Conservation (phyloP, 1,284 basidiomycete genomes). For the Rhodotorula glutinis region DNA sequence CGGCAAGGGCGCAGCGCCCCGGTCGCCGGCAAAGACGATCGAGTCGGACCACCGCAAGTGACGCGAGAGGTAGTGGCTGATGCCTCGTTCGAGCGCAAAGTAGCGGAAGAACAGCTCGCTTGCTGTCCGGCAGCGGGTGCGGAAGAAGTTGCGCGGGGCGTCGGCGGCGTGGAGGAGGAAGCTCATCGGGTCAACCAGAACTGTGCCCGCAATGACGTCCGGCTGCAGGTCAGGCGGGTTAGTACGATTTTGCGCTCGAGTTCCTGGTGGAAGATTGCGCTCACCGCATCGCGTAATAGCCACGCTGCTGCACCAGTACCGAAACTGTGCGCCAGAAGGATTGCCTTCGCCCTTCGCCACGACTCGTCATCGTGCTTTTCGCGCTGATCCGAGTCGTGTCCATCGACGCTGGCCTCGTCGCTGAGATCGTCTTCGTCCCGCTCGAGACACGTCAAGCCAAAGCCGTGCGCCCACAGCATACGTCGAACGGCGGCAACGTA, state of each 20-base stretch:
- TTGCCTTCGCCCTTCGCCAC: conserved; percentile 31
- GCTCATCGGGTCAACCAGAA: conserved; percentile 37
- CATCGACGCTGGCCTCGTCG: background rate
- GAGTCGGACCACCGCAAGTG: conserved; percentile 34
- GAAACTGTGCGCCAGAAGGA: conserved; percentile 32
- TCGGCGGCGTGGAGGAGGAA: conserved; percentile 31
- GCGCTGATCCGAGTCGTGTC: background rate
- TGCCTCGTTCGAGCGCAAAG: conserved; percentile 36
- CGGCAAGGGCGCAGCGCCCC: conserved; percentile 16
- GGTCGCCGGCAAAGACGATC: conserved; percentile 21
- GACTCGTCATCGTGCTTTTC: conserved; percentile 10
- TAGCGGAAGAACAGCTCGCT: conserved; percentile 38
- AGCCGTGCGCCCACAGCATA: conserved; percentile 38
- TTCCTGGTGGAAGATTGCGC: too few species aligned
- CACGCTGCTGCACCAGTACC: conserved; percentile 27
- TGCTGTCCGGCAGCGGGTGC: conserved; percentile 23
- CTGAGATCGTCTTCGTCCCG: conserved; percentile 5
- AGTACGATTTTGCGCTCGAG: too few species aligned
- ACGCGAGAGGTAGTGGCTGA: conserved; percentile 33
- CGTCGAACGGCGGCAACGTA: conserved; percentile 29
- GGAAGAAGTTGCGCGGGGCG: conserved; percentile 33
- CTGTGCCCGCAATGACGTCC: conserved; percentile 32
- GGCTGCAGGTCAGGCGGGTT: conserved; percentile 1
- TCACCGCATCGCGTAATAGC: conserved; percentile 33
- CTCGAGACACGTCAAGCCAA: conserved; percentile 28